Base-by-base conservation (phyloP, 805 yeast genomes). In the Suhomyces xylopsoci region DNA sequence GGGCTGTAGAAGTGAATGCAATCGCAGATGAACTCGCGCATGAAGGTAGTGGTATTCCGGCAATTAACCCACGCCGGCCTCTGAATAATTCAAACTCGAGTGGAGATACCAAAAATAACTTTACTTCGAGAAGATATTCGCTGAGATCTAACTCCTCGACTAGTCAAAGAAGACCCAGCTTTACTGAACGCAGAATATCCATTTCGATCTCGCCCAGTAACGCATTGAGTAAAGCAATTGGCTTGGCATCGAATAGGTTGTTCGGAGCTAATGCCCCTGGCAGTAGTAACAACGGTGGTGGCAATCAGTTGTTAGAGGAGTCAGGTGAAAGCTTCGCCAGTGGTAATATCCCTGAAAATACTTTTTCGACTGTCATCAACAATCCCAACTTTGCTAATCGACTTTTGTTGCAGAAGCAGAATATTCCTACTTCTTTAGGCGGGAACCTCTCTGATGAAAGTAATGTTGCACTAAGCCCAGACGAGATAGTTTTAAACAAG, bases 1-100 rank as follows among this genome's bases (percentile, higher is more conserved):
- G 96, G 48, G 90, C 94, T 0, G 97, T 93, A 3, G 98, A 94
- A 65, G 96, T 93, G 7, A 93, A 93, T 72, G 93, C 96, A 2
- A 77, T 94, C 52, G 99, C 99, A 2, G 98, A 93, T 68, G 97
- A 92, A 66, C 73, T 93, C 49, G 92, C 90, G 14, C 73, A 75
- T 53, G 85, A 85, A 2, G 85, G 84, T 1, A 68, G 76, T 52
- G 78, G 80, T 6, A 76, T 79, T 5, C 77, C 79, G 30, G 84
- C 81, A 1, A 76, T 74, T n/a, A 62, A 61, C 43, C 47, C 62
- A 12, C 53, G 53, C n/a, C 50, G 52, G 5, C 72, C 74, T 9
- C 67, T 67, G 57, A 60, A 64, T 22, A 59, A 58, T 25, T 56
- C 62, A 9, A 51, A 58, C 9, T 52, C 61, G n/a, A 62, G 62